Conservation (phyloP, 2,329 filamentous ascomycete genomes). For the Pseudopyrenochaeta lycopersici region DNA sequence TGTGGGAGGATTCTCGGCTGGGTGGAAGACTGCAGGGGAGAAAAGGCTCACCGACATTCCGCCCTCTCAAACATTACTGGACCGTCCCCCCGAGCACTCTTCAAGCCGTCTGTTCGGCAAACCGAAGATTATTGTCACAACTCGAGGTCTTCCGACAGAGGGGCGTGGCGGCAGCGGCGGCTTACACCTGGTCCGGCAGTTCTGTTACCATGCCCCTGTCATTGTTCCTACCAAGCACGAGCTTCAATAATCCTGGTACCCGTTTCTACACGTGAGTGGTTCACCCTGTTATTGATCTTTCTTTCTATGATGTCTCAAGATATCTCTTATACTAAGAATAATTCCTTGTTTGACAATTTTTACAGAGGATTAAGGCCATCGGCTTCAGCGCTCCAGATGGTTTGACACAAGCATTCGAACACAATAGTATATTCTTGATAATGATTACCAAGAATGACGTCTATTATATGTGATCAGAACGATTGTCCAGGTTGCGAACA, state of each 20-base stretch:
- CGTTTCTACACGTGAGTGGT: neutral
- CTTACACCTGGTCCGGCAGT: conserved; percentile 15
- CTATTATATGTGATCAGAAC: neutral
- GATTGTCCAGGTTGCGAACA: neutral
- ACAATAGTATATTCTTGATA: neutral
- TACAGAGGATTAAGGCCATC: no score
- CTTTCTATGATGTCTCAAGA: neutral
- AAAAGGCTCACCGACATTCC: conserved; percentile 29
- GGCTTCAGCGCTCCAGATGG: no score
- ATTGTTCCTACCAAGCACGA: neutral
- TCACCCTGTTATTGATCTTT: neutral
- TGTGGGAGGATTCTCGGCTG: conserved; percentile 9
- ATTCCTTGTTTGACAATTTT: no score
- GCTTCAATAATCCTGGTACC: neutral
- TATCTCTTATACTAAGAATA: neutral
- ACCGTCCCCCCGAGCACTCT: conserved; percentile 2
- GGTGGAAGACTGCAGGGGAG: conserved; percentile 12
- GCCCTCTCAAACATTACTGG: conserved; percentile 21
- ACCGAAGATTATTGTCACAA: conserved; percentile 18
- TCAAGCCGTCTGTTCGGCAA: conserved; percentile 25
- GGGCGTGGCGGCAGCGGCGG: conserved; percentile 26
- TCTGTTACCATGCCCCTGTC: conserved; percentile 4
- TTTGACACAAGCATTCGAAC: neutral
- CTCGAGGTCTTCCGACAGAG: neutral
- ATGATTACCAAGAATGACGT: no score